Percentiles rank a stretch among this genome's conserved stretches.
Evolutionary conservation across 257 asterid genomes (phyloP).

Genomic region (Primulina tabacum): DNA sequence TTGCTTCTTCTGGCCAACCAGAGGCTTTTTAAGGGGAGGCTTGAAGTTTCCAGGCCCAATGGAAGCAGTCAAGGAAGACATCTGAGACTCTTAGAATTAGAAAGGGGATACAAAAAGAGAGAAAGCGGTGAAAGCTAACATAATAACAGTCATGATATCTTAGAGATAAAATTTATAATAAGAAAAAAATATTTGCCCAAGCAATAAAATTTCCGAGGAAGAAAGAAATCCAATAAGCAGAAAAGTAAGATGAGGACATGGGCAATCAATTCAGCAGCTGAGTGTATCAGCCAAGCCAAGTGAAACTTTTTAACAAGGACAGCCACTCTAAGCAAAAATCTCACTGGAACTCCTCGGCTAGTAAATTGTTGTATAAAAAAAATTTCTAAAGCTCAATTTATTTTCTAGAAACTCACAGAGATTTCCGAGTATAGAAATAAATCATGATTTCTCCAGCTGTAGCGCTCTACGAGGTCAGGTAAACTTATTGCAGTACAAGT

Average conservation of each 20-base stretch:
- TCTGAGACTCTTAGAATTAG: conserved; percentile 47
- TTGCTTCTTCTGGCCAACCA: conserved; percentile 81
- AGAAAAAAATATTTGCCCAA: not conserved
- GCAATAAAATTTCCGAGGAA: conserved; percentile 1
- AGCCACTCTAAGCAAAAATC: not conserved
- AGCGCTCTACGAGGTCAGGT: not conserved
- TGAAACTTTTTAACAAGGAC: conserved; percentile 1
- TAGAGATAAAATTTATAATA: not conserved
- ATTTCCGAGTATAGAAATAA: not conserved
- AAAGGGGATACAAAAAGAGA: conserved; percentile 12
- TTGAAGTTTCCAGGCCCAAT: conserved; percentile 54
- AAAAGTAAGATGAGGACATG: not conserved
- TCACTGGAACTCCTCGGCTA: not conserved
- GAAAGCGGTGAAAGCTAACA: conserved; percentile 10
- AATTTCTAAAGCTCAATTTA: not conserved
- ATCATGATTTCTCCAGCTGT: not conserved
- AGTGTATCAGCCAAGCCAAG: conserved; percentile 6
- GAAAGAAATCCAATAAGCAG: not conserved
- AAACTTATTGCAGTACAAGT: not conserved
- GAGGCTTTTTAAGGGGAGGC: conserved; percentile 54
- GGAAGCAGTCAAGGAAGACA: conserved; percentile 48
- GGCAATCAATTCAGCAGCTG: not conserved
- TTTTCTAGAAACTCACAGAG: not conserved
- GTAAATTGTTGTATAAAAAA: conserved; percentile 1
- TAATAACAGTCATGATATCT: not conserved